Base-by-base conservation (phyloP, 2,329 filamentous ascomycete genomes). In the Simplicillium aogashimaense region DNA sequence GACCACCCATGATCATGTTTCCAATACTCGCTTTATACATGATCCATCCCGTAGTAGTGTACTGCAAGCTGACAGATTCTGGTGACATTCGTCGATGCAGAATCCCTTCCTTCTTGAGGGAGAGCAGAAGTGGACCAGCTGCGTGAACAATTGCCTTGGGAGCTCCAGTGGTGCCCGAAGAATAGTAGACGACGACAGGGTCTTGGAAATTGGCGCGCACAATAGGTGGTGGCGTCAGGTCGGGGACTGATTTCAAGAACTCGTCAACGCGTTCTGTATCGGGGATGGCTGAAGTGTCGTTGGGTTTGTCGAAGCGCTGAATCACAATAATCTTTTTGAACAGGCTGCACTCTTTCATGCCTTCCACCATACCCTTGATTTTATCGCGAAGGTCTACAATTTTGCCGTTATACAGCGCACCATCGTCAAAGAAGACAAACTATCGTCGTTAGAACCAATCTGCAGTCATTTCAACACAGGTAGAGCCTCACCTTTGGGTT, bases 71-170 rank as follows among this genome's bases (percentile, higher is more conserved):
- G 2, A 75, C 64, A 34, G 59, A 63, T n/a, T 60, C 53, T 0
- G 63, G 49, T 0, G 47, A 53, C 4, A 60, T 42, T 20, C 64
- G 61, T 36, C 71, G 65, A 51, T 77, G 72, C 18, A 77, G 56
- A 3, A 55, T 58, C 1, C 63, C 66, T 55, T 94, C 86, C 53
- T 89, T 76, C 45, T 49, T 53, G 12, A 53, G 50, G 46, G 58
- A 70, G 17, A 86, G 46, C 25, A 85, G 57, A 2, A 76, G 62
- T 0, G 81, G 80, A 3, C 83, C 83, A 1, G 77, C 72, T 2
- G 78, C 81, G 56, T 94, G 87, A 3, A 90, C 84, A 46, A 94
- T 92, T 43, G 85, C 88, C 54, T 94, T 94, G 11, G 87, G 87
- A 15, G 75, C 77, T 4, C 87, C 86, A 0, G 87, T 94, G 7